A percentile compares a stretch with the other conserved stretches of the same genome.
Conservation (phyloP, 768 basidiomycete species). For the Coprinopsis cinerea region DNA sequence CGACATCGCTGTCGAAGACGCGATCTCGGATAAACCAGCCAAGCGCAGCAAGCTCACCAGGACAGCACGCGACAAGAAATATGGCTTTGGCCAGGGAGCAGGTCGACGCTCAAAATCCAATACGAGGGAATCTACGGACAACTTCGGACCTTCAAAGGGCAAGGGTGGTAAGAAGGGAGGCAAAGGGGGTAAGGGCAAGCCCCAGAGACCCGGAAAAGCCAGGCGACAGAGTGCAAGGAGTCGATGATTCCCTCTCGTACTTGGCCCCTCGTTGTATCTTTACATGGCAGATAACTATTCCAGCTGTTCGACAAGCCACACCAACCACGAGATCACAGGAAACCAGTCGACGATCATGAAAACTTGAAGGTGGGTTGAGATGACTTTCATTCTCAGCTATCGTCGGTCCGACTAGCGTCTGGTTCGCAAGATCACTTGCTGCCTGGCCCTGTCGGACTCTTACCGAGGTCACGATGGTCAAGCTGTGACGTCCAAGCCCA, state of each 20-base stretch:
- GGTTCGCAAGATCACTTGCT: too few species aligned
- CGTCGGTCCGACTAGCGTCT: too few species aligned
- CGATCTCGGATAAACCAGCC: constrained; percentile 63
- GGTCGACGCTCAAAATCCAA: constrained; percentile 75
- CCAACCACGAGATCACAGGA: too few species aligned
- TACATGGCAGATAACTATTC: too few species aligned
- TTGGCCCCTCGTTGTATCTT: too few species aligned
- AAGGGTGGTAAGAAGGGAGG: constrained; percentile 26
- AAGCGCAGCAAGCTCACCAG: constrained; percentile 42
- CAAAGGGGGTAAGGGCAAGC: constrained; percentile 25
- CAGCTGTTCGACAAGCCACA: too few species aligned
- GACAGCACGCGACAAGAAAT: constrained; percentile 71
- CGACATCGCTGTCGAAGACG: constrained; percentile 88
- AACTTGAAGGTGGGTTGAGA: too few species aligned
- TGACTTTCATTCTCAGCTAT: too few species aligned
- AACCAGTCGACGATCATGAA: too few species aligned
- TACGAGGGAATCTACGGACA: constrained; percentile 73
- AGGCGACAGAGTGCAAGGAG: constrained; percentile 31
- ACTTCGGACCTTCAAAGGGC: constrained; percentile 46
- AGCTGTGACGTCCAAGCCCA: too few species aligned
- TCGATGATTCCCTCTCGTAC: not conserved
- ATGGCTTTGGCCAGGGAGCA: constrained; percentile 66
- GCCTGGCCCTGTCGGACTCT: too few species aligned
- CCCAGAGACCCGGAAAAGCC: constrained; percentile 50
- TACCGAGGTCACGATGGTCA: too few species aligned